Evolutionary conservation across 1,284 basidiomycete genomes (phyloP), one percentile per base, ranked within the genome.

Genomic region (Ceratobasidium sp.): DNA sequence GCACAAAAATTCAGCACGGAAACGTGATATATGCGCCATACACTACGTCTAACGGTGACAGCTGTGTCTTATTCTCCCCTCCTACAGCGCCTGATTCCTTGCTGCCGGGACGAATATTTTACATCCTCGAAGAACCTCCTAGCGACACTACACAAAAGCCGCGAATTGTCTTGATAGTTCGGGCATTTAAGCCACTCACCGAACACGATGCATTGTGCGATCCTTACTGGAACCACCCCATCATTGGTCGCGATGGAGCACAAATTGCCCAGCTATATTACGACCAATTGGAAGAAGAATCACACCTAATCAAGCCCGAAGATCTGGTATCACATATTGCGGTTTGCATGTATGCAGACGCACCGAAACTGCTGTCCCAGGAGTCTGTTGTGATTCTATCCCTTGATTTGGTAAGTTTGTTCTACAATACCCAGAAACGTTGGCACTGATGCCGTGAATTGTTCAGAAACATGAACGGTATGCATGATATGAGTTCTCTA

Each of bases 91-190:
- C 56, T 23, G 8, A 23, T 33, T 33, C 31, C 5, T 37, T 58
- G 28, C 33, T 58, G 28, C 56, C 56, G 8, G 56, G 56, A 2
- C 13, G 28, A 33, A 58, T 58, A 7, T 11, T 15, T 2, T 58
- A 3, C 56, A 58, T 58, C n/a, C 56, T 58, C 17, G n/a, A 58
- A 58, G 56, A 58, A 13, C 28, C 56, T 56, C 10, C 54, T 56
- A 20, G 6, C 13, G n/a, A 15, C 11, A 23, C 49, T 13, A 8
- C 20, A n/a, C 17, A 51, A 15, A 23, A 6, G 28, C 58, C 58
- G 1, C 58, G 35, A n/a, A 37, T 61, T 23, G 3, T 61, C 3
- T 20, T 61, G 2, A 33, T 61, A 20, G 35, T 61, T 37, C 58
- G 58, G 3, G 31, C 58, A 10, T 61, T 61, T 39, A 11, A 13